Conservation (phyloP, 116 monocot species). For the Trichopus zeylanicus region DNA sequence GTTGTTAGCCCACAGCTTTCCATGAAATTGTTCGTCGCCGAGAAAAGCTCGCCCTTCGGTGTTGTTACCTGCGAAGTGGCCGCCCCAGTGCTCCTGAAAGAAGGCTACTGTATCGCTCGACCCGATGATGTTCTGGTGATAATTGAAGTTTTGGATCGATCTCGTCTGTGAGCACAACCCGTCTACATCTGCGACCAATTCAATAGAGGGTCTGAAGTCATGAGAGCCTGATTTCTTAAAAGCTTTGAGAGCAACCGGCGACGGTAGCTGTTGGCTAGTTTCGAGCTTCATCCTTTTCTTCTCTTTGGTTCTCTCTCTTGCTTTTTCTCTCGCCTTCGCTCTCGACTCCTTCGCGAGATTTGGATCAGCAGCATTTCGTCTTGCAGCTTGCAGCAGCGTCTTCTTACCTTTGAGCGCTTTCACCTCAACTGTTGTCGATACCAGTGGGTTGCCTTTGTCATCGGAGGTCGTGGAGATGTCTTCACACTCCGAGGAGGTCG, state of each 20-base stretch:
- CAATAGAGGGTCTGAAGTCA: conserved; percentile 5
- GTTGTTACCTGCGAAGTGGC: conserved; percentile 5
- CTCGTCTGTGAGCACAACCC: too few relatives aligned
- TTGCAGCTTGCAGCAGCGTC: neutral
- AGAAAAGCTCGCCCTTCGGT: too few relatives aligned
- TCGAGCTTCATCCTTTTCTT: conserved; percentile 16
- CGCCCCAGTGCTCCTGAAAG: conserved; percentile 4
- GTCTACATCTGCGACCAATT: conserved; percentile 3
- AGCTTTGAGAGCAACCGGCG: neutral
- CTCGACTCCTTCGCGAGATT: conserved; percentile 27
- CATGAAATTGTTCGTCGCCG: neutral
- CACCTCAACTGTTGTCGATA: neutral
- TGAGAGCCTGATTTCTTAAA: conserved; percentile 9
- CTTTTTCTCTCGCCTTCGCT: conserved; percentile 40
- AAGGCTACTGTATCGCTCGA: too few relatives aligned
- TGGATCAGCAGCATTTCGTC: neutral
- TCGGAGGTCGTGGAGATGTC: conserved; percentile 22
- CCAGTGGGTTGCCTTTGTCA: neutral
- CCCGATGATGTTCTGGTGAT: neutral
- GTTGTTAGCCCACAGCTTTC: too few relatives aligned
- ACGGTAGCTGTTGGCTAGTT: too few relatives aligned
- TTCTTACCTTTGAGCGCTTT: conserved; percentile 5
- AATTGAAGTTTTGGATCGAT: neutral
- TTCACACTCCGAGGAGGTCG: conserved; percentile 34
- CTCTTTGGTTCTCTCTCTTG: conserved; percentile 51